These are phyloP conservation scores for Perilla frutescens DNA, from an alignment of 257 asterid species.

Conservation along the genomic window DNA sequence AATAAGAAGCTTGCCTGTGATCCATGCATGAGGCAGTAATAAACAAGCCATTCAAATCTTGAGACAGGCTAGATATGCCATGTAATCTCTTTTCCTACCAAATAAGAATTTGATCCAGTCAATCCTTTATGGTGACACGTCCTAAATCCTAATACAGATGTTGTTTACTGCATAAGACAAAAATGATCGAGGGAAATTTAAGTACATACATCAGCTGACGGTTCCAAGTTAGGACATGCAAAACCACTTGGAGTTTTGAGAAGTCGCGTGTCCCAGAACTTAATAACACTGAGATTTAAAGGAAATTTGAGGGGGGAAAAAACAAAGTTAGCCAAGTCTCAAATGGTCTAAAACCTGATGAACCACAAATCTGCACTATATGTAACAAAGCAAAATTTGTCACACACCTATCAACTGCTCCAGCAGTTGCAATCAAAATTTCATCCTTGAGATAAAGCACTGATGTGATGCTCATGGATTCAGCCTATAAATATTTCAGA, in stretches of 20 bases:
- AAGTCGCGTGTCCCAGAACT: slow-evolving; percentile 92
- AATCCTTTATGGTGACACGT: slow-evolving; percentile 3
- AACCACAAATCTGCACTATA: slow-evolving; percentile 6
- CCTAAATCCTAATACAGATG: neutral
- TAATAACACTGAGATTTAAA: slow-evolving; percentile 55
- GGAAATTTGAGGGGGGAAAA: slow-evolving; percentile 15
- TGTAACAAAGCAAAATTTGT: slow-evolving; percentile 23
- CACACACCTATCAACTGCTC: slow-evolving; percentile 92
- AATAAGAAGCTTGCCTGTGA: slow-evolving; percentile 60
- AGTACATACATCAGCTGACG: slow-evolving; percentile 54
- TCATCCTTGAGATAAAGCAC: slow-evolving; percentile 90
- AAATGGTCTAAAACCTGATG: slow-evolving; percentile 17
- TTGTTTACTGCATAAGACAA: slow-evolving; percentile 8
- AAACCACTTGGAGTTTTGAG: slow-evolving; percentile 74
- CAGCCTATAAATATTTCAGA: slow-evolving; percentile 51
- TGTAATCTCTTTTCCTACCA: slow-evolving; percentile 67
- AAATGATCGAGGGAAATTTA: slow-evolving; percentile 1
- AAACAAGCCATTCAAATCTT: slow-evolving; percentile 82
- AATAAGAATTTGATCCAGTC: slow-evolving; percentile 32
- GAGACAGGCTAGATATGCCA: slow-evolving; percentile 92
- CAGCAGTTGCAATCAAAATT: slow-evolving; percentile 87
- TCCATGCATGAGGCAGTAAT: slow-evolving; percentile 95
- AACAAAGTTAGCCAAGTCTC: slow-evolving; percentile 19
- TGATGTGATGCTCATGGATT: slow-evolving; percentile 83
- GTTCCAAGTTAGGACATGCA: slow-evolving; percentile 63